These are phyloP conservation scores for Sanghuangporus baumii DNA, from an alignment of 1,284 basidiomycete genomes.

Conservation along the genomic window DNA sequence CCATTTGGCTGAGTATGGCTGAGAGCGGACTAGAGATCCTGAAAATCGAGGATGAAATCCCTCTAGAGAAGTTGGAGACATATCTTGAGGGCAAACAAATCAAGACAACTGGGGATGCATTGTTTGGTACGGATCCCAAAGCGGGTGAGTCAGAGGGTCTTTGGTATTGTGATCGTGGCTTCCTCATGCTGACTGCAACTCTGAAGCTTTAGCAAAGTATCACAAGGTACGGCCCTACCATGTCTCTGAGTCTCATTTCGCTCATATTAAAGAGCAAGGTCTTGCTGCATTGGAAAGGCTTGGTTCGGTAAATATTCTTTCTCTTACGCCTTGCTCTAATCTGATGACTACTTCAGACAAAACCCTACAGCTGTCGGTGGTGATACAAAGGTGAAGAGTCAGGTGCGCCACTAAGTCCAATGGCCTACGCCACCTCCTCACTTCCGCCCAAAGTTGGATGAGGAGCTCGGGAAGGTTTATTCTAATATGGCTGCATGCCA, in stretches of 20 bases:
- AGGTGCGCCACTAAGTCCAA: slow-evolving; percentile 24
- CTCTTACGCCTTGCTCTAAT: not conserved
- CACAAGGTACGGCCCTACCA: slow-evolving; percentile 44
- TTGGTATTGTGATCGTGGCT: slow-evolving; percentile 6
- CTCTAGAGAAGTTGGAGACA: slow-evolving; percentile 1
- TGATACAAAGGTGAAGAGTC: slow-evolving; percentile 29
- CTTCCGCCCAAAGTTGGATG: slow-evolving; percentile 47
- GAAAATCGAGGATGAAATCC: slow-evolving; percentile 37
- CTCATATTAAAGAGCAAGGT: slow-evolving; percentile 31
- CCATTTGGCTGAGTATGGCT: not conserved
- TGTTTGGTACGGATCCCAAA: slow-evolving; percentile 60
- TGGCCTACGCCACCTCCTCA: not conserved
- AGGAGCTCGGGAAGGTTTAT: slow-evolving; percentile 72
- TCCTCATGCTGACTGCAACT: not conserved
- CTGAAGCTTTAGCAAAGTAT: slow-evolving; percentile 54
- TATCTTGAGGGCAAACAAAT: slow-evolving; percentile 55
- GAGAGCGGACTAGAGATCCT: not conserved
- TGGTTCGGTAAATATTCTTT: slow-evolving; percentile 54
- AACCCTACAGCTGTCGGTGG: not conserved
- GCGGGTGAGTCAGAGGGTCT: slow-evolving; percentile 41
- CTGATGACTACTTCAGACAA: not conserved
- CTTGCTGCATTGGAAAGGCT: slow-evolving; percentile 60
- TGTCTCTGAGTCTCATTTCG: not conserved
- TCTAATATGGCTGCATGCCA: slow-evolving; percentile 78
- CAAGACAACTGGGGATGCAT: slow-evolving; percentile 70